Percentiles rank a stretch among this genome's conserved stretches.
Conservation (phyloP, 2,329 filamentous ascomycete genomes). For the Ascochyta clinopodiicola region DNA sequence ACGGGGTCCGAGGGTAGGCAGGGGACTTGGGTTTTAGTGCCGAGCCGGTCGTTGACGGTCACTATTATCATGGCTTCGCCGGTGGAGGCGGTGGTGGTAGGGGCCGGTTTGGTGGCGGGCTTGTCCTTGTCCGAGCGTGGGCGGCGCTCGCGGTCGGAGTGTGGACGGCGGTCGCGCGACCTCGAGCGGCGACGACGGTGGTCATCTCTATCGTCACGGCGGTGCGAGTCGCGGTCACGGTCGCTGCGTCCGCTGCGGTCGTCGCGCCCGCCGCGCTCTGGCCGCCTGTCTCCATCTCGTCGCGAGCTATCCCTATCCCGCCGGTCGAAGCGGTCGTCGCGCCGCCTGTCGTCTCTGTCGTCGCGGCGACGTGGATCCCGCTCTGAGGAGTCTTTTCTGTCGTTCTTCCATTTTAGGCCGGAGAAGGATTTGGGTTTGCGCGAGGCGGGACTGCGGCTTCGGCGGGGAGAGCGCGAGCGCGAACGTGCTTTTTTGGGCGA, state of each 20-base stretch:
- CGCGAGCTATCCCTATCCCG: constrained; percentile 1
- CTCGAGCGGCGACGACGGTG: not conserved
- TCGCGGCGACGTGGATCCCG: constrained; percentile 50
- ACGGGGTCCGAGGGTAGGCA: constrained; percentile 86
- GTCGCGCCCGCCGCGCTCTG: too few species aligned
- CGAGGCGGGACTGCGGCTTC: constrained; percentile 25
- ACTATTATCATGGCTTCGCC: constrained; percentile 90
- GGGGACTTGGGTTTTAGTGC: constrained; percentile 93
- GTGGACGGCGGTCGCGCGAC: constrained; percentile 11
- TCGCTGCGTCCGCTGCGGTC: not conserved
- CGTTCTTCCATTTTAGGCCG: constrained; percentile 65
- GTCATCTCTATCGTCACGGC: not conserved
- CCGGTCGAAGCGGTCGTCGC: constrained; percentile 17
- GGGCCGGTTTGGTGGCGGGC: constrained; percentile 25
- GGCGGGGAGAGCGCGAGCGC: constrained; percentile 39
- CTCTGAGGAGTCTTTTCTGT: constrained; percentile 38
- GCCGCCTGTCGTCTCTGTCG: constrained; percentile 21
- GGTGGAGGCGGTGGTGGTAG: constrained; percentile 29
- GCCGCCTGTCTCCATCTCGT: too few species aligned
- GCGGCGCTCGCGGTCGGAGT: constrained; percentile 15
- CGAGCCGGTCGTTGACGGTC: constrained; percentile 91
- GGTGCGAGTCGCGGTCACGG: not conserved
- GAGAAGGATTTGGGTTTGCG: constrained; percentile 51
- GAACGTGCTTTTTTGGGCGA: constrained; percentile 25
- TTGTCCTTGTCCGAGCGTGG: constrained; percentile 42